Evolutionary conservation across 129 eudicot genomes (phyloP), one percentile per base, ranked within the genome.

Genomic region (Arctium lappa): DNA sequence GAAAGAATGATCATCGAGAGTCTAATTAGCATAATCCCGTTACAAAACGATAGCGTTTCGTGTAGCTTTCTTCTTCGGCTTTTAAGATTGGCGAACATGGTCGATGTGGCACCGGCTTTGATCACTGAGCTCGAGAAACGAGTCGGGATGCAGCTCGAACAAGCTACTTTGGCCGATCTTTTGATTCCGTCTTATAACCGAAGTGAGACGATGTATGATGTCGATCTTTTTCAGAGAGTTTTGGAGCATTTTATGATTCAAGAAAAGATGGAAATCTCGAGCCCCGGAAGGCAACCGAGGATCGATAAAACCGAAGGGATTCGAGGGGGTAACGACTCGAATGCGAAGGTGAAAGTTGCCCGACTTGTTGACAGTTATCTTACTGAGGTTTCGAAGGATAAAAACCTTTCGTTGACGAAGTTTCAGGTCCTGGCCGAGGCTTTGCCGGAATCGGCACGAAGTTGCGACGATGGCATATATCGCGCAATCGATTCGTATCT

Each of bases 351-450:
- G 77, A 84, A 91, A 53, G 98, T 95, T 50, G 94, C 97, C 15
- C 93, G 89, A 85, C 97, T 95, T 2, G 88, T 95, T 29, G 98
- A 92, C 29, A 90, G 97, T 77, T 95, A 95, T 79, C 92, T 95
- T n/a, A 89, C 92, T 0, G 98, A 95, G 82, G 91, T 91, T 32
- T 88, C 98, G 1, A 86, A 91, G 53, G 98, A 95, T 53, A 84
- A 92, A 82, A 91, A 85, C 69, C 91, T 95, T 27, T 86, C 97
- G 2, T 76, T 92, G 81, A 89, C 94, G 3, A 95, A 89, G 80
- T 95, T 95, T 83, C 97, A 92, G 78, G 98, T 91, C 62, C 86
- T 95, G 33, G 97, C 97, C 3, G 98, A 93, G 91, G 94, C 98
- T 18, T 88, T 95, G 82, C 98, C 98, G 0, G 97, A 95, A 74